These are phyloP conservation scores for Trichophyton equinum DNA, from an alignment of 2,329 filamentous ascomycete species.

Conservation along the genomic window DNA sequence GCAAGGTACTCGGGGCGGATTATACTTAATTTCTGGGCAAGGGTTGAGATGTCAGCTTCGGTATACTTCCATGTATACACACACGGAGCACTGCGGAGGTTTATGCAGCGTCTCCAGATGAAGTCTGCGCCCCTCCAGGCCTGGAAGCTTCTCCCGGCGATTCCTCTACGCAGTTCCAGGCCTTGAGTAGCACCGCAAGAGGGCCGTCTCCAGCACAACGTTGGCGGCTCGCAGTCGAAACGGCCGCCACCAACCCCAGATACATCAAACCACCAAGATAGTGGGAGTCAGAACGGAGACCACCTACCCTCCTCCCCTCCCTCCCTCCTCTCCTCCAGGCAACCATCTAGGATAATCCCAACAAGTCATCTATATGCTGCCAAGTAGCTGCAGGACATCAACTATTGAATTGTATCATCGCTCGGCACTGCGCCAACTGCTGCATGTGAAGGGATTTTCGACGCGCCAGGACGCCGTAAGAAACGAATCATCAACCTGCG, in stretches of 20 bases:
- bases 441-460: neutral
- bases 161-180: too few species aligned
- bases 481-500: neutral
- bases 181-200: too few species aligned
- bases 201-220: neutral
- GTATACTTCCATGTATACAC: neutral
- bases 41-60: neutral
- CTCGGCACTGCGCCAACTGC: neutral
- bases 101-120: neutral
- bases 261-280: neutral
- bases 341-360: neutral
- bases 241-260: neutral
- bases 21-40: neutral
- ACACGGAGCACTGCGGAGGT: neutral
- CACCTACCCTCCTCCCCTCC: neutral
- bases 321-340: neutral
- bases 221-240: neutral
- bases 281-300: neutral
- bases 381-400: neutral
- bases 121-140: neutral
- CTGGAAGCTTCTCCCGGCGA: neutral
- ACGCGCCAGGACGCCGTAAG: neutral
- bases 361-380: neutral
- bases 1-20: neutral
- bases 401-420: neutral